Base-by-base conservation (phyloP, 2,329 filamentous ascomycete species). In the Botrytis medusae region DNA sequence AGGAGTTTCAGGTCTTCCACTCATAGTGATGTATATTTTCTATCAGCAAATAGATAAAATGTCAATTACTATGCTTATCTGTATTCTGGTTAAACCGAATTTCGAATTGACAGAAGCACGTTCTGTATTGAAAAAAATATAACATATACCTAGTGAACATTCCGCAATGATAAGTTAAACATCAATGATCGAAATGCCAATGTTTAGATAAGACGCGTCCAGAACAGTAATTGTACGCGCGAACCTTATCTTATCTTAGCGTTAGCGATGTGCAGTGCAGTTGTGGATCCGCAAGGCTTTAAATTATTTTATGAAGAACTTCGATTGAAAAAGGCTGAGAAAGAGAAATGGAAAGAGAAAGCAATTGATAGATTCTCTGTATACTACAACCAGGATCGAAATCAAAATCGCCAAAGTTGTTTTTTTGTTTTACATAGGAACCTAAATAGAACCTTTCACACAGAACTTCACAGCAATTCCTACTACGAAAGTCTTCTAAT, bases 1-100 rank as follows among this genome's bases (percentile, higher is more conserved):
- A 71, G 81, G 80, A 40, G 81, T 82, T 67, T 75, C 75, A 16
- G 79, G 80, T 71, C 74, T 78, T 46, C 48, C 44, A n/a, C 78
- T 76, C 32, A 80, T 75, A 63, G 76, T 78, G 3, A 78, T 75
- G 71, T 72, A 61, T 77, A 22, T 57, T 20, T 60, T 14, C n/a
- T 20, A 32, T 10, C 25, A 20, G 20, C 25, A 61, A 61, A 69
- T 60, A n/a, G 20, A 61, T 61, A 34, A 4, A 25, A 32, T 59
- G 7, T 42, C 25, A 29, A 29, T 68, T 29, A 57, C n/a, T 57
- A 29, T 54, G 32, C 32, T 42, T 67, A 48, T 67, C 44, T 14
- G n/a, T n/a, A 44, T 44, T 25, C 18, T 20, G 25, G 20, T 42
- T 4, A 16, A 32, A 9, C 10, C 22, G 10, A 3, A 22, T 22